phyloP scores from a whole-genome alignment of 768 basidiomycete genomes.

The Sutorius australiensis region DNA sequence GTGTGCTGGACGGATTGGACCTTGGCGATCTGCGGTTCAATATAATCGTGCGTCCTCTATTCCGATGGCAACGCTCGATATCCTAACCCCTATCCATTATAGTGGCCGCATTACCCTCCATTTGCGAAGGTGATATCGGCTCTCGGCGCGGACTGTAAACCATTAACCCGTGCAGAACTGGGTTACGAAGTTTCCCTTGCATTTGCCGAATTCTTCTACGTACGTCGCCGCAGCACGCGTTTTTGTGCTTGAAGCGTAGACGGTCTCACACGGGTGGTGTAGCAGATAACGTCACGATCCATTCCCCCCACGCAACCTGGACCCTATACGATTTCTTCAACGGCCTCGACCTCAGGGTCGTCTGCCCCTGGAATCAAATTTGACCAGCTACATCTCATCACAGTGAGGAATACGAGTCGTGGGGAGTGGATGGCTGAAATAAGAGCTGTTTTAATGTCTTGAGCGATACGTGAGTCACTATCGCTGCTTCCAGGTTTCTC shows the following conservation, averaged over 20 bases:
- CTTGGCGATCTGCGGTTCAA: slow-evolving; percentile 16
- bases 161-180: slow-evolving; percentile 21
- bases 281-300: slow-evolving; percentile 20
- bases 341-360: not conserved
- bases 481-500: not conserved
- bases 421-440: slow-evolving; percentile 30
- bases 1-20: slow-evolving; percentile 21
- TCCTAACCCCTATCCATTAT: not conserved
- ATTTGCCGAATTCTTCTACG: slow-evolving; percentile 30
- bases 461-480: slow-evolving; percentile 11
- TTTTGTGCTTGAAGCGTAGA: not conserved
- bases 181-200: slow-evolving; percentile 29
- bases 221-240: slow-evolving; percentile 8
- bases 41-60: slow-evolving; percentile 19
- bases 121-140: slow-evolving; percentile 24
- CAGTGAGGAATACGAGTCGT: slow-evolving; percentile 24
- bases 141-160: slow-evolving; percentile 14
- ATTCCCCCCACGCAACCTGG: slow-evolving; percentile 12
- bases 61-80: not conserved
- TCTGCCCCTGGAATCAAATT: slow-evolving; percentile 18
- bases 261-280: slow-evolving; percentile 3
- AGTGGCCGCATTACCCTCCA: slow-evolving; percentile 28
- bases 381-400: slow-evolving; percentile 23
- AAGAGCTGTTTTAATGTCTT: slow-evolving; percentile 16
- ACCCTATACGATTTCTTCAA: slow-evolving; percentile 18